Evolutionary conservation across 2,329 filamentous ascomycete genomes (phyloP).

Genomic region (Colletotrichum noveboracense): DNA sequence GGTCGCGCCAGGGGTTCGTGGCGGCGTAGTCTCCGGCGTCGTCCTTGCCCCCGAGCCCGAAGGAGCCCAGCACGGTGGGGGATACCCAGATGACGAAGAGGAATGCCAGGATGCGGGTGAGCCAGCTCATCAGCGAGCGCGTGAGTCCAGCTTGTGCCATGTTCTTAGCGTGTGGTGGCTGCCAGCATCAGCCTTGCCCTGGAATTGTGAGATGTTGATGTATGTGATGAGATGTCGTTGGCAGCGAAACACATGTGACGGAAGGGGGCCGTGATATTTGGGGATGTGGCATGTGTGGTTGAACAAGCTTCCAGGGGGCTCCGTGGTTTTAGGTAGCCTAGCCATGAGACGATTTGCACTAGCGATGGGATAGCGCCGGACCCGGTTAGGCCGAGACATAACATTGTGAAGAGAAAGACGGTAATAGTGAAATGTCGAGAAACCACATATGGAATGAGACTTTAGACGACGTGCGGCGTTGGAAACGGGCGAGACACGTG

Average conservation of each 20-base stretch:
- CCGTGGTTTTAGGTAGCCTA: background rate
- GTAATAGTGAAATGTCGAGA: background rate
- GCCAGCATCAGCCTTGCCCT: background rate
- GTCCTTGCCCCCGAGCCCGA: background rate
- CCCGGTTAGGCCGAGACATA: conserved; percentile 6
- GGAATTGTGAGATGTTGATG: background rate
- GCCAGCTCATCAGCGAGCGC: background rate
- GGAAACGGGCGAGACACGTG: background rate
- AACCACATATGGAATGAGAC: background rate
- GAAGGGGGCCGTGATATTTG: background rate
- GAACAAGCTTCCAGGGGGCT: background rate
- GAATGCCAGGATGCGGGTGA: background rate
- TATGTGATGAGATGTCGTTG: background rate
- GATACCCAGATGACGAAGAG: background rate
- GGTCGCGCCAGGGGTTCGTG: conserved; percentile 21
- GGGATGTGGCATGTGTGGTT: background rate
- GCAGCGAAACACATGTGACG: background rate
- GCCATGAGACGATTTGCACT: conserved; percentile 3
- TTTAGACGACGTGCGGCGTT: background rate
- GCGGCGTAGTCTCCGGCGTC: background rate
- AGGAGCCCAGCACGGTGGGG: background rate
- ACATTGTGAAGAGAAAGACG: background rate
- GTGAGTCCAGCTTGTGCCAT: conserved; percentile 2
- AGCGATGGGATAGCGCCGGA: background rate
- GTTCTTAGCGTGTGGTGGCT: background rate